Evolutionary conservation across 164 flowering plant species (phyloP).

Genomic region (Echeveria elegans): DNA sequence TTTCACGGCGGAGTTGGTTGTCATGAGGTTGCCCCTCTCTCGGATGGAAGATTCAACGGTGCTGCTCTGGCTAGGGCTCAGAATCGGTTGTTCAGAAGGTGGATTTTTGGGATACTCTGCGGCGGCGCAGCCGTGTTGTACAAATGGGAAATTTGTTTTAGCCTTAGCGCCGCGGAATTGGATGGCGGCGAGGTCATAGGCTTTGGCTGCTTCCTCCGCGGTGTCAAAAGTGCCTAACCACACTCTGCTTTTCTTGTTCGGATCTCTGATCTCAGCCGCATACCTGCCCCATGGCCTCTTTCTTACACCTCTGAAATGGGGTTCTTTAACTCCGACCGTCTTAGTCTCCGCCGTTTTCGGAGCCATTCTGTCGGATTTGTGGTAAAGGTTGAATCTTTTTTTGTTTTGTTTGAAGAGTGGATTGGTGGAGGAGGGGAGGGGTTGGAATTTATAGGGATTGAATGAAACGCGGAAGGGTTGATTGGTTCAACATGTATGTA

Average conservation of each 20-base stretch:
- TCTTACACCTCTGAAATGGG: conserved; percentile 44
- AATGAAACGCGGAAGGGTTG: conserved; percentile 7
- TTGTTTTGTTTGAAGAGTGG: neutral
- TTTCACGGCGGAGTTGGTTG: neutral
- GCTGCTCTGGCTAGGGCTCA: conserved; percentile 48
- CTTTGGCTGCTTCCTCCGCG: conserved; percentile 42
- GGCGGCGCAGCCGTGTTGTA: neutral
- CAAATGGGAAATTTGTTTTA: conserved; percentile 35
- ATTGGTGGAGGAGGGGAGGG: neutral
- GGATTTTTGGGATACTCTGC: conserved; percentile 9
- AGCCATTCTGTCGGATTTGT: conserved; percentile 17
- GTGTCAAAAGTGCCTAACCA: conserved; percentile 56
- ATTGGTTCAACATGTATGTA: conserved; percentile 10
- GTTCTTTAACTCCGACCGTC: conserved; percentile 19
- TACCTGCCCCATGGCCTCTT: conserved; percentile 56
- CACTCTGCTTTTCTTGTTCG: conserved; percentile 38
- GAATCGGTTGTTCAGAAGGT: conserved; percentile 5
- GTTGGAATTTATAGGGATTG: conserved; percentile 14
- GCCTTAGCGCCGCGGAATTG: conserved; percentile 51
- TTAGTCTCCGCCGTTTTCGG: conserved; percentile 17
- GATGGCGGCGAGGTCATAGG: conserved; percentile 47
- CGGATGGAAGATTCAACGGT: conserved; percentile 43
- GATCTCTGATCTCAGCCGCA: conserved; percentile 57
- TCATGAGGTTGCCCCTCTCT: conserved; percentile 7
- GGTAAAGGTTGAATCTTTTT: neutral